These are phyloP conservation scores for Diplodia sapinea DNA, from an alignment of 2,329 filamentous ascomycete species.

Conservation along the genomic window DNA sequence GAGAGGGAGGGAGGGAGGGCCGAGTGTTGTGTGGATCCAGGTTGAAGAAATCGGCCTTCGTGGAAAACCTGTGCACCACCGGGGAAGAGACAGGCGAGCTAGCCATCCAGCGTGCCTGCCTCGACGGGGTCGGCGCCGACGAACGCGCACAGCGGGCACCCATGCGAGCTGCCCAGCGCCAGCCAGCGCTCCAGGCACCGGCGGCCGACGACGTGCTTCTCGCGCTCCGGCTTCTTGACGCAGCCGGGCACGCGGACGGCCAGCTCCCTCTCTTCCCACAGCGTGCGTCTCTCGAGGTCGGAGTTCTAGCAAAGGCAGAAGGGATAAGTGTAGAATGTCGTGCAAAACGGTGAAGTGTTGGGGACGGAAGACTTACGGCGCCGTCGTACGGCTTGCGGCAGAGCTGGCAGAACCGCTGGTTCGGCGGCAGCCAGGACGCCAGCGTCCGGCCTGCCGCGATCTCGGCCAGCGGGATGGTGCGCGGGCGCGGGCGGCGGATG, in stretches of 20 bases:
- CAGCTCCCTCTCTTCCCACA: slow-evolving; percentile 20
- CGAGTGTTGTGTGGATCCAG: slow-evolving; percentile 91
- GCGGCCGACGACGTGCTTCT: background rate
- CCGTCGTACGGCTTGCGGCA: slow-evolving; percentile 2
- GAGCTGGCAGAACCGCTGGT: background rate
- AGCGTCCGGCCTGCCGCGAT: background rate
- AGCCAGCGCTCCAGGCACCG: slow-evolving; percentile 7
- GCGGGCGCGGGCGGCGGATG: background rate
- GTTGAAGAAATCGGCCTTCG: slow-evolving; percentile 71
- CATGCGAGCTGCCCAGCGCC: slow-evolving; percentile 30
- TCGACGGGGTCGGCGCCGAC: slow-evolving; percentile 38
- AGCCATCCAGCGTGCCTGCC: background rate
- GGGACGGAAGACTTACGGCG: background rate
- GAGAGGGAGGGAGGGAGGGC: slow-evolving; percentile 67
- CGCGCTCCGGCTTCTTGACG: background rate
- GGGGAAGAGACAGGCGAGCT: background rate
- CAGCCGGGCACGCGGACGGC: slow-evolving; percentile 12
- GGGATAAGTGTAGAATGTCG: slow-evolving; percentile 6
- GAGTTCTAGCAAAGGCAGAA: background rate
- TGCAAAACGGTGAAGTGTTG: background rate
- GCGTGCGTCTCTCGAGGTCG: slow-evolving; percentile 11
- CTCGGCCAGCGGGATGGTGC: background rate
- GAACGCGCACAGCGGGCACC: slow-evolving; percentile 41
- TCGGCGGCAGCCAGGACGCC: slow-evolving; percentile 6
- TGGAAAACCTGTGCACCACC: background rate